Percentiles rank a stretch among this genome's conserved stretches.
phyloP scores from a whole-genome alignment of 176 grass and related monocot species.

The Pontederia crassipes region DNA sequence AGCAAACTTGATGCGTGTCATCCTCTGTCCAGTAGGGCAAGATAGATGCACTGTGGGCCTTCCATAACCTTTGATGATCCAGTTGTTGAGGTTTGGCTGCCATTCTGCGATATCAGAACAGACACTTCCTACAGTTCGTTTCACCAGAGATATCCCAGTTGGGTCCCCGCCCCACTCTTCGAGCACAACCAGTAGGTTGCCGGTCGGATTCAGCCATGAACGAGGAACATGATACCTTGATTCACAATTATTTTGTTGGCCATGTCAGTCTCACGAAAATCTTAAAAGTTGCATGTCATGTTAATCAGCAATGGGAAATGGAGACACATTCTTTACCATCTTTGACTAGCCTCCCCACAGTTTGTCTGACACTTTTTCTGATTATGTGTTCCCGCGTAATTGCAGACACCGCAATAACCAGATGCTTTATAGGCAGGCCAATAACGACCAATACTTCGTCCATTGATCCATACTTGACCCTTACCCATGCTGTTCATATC shows the following conservation, averaged over 20 bases:
- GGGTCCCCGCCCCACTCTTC: constrained; percentile 18
- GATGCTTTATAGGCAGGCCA: constrained; percentile 63
- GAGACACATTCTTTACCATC: constrained; percentile 38
- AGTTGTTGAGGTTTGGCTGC: no score
- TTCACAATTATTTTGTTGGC: constrained; percentile 1
- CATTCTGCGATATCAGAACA: no score
- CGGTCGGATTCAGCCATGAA: constrained; percentile 8
- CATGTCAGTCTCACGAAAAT: neutral
- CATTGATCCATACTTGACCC: constrained; percentile 91
- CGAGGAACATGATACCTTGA: constrained; percentile 17
- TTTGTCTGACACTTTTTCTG: constrained; percentile 45
- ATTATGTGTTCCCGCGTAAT: constrained; percentile 61
- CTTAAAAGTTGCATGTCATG: no score
- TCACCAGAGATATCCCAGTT: constrained; percentile 7
- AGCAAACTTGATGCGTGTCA: no score
- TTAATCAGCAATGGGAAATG: no score
- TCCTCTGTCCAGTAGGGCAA: no score
- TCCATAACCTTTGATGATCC: no score
- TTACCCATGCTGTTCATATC: constrained; percentile 97
- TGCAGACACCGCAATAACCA: constrained; percentile 48
- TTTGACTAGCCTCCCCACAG: constrained; percentile 68
- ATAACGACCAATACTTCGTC: constrained; percentile 62
- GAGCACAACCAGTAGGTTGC: constrained; percentile 11
- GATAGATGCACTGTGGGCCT: no score
- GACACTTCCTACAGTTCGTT: neutral